These are phyloP conservation scores for Myxozyma lipomycoides DNA, from an alignment of 805 yeast species.

Conservation along the genomic window DNA sequence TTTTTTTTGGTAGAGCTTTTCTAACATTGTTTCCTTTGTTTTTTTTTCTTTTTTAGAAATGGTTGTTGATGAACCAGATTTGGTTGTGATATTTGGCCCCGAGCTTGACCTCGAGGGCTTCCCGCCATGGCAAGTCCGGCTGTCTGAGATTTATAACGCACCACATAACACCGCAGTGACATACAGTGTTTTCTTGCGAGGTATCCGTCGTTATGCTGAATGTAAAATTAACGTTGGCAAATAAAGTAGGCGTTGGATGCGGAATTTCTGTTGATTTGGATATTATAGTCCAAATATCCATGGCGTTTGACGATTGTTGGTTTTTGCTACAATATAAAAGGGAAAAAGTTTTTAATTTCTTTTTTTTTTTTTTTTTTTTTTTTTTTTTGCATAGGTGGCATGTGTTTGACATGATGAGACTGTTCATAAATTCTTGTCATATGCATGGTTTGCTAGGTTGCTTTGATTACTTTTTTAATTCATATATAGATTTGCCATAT, in stretches of 20 bases:
- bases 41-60: conserved; percentile 43
- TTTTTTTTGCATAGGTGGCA: not conserved
- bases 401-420: too few species aligned
- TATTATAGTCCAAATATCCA: too few species aligned
- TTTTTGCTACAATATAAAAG: too few species aligned
- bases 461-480: too few species aligned
- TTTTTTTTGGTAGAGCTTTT: not conserved
- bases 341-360: too few species aligned
- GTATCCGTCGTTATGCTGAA: conserved; percentile 50
- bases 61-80: conserved; percentile 91
- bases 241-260: too few species aligned
- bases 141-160: conserved; percentile 63
- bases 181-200: conserved; percentile 52
- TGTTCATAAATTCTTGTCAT: too few species aligned
- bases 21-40: not conserved
- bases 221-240: conserved; percentile 89
- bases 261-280: too few species aligned
- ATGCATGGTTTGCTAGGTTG: too few species aligned
- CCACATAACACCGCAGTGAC: conserved; percentile 25
- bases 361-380: too few species aligned
- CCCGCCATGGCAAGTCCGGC: conserved; percentile 96
- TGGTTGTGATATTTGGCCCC: conserved; percentile 82
- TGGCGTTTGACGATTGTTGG: too few species aligned
- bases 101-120: conserved; percentile 83
- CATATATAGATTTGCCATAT: too few species aligned